Conservation (phyloP, 352 stramenopile genomes). For the Pythium folliculosum region DNA sequence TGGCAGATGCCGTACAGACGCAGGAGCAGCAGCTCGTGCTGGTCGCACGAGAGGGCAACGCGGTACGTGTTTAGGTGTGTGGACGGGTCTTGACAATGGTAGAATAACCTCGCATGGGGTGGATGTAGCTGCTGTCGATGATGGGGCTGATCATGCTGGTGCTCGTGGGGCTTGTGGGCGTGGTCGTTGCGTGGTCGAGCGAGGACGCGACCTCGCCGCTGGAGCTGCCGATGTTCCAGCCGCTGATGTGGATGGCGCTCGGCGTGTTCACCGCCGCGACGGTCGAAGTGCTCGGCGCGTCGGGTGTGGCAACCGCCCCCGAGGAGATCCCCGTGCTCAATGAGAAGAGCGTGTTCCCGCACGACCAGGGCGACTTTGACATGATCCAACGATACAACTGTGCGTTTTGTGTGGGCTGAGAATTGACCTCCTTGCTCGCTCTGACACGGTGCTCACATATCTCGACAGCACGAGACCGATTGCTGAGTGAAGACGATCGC, state of each 20-base stretch:
- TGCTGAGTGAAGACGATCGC: neutral
- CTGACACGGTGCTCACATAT: neutral
- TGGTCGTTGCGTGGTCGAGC: conserved; percentile 58
- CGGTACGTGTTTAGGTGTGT: conserved; percentile 28
- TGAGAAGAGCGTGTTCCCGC: conserved; percentile 59
- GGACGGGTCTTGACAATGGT: neutral
- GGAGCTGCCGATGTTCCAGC: conserved; percentile 76
- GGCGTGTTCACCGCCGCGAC: conserved; percentile 74
- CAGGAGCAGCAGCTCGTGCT: conserved; percentile 50
- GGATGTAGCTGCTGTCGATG: conserved; percentile 55
- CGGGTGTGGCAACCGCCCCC: conserved; percentile 9
- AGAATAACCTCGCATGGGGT: neutral
- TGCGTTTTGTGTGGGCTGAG: neutral
- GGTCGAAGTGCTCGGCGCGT: conserved; percentile 40
- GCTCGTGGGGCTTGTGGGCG: conserved; percentile 60
- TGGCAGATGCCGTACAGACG: conserved; percentile 22
- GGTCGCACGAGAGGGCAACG: conserved; percentile 46
- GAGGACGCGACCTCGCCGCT: conserved; percentile 41
- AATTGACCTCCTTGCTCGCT: neutral
- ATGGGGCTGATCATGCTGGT: conserved; percentile 72
- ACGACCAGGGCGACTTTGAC: conserved; percentile 59
- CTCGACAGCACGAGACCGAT: neutral
- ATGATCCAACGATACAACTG: conserved; percentile 49
- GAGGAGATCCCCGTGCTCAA: conserved; percentile 43
- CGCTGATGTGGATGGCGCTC: conserved; percentile 78